Base-by-base conservation (phyloP, 129 eudicot species). In the Gnaphalium uliginosum region DNA sequence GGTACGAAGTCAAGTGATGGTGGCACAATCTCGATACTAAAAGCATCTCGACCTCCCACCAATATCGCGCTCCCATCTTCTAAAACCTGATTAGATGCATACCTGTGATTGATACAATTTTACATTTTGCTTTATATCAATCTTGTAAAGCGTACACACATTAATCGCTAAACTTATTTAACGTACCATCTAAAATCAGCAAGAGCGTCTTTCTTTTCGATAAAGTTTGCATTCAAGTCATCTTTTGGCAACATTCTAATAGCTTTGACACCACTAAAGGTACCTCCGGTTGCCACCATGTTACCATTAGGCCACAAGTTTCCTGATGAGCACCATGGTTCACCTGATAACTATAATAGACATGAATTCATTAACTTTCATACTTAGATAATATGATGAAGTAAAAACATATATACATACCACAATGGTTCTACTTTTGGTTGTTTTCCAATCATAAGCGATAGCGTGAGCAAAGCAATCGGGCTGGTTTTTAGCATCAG, bases 291-390 rank as follows among this genome's bases (percentile, higher is more conserved):
- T 25, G 86, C 83, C 35, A 93, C 51, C 5, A 93, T 84, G 74
- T 72, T 79, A 19, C 98, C 98, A 21, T 84, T 76, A 8, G 86
- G 70, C 33, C 87, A 43, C 32, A 93, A 78, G 22, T 90, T 86
- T 62, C 98, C 98, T 0, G 87, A 82, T 8, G 98, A 93, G 73
- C 98, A 90, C 98, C 98, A 93, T 60, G 98, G 88, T 76, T 91
- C 88, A 17, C 84, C 75, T 4, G 65, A 54, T 18, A 93, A 25
- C 98, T 92, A 78, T 66, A 41, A 68, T 25, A 9, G 15, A 33
- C 43, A n/a, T 37, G 6, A 75, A 29, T 11, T n/a, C 2, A 14
- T 32, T 61, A 8, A 51, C 23, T 37, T 5, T 25, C 61, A 27
- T n/a, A n/a, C 18, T 3, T 8, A 5, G 24, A 2, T 46, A 46